Evolutionary conservation across 2,329 filamentous ascomycete species (phyloP).

Genomic region (Fusarium robinianum): DNA sequence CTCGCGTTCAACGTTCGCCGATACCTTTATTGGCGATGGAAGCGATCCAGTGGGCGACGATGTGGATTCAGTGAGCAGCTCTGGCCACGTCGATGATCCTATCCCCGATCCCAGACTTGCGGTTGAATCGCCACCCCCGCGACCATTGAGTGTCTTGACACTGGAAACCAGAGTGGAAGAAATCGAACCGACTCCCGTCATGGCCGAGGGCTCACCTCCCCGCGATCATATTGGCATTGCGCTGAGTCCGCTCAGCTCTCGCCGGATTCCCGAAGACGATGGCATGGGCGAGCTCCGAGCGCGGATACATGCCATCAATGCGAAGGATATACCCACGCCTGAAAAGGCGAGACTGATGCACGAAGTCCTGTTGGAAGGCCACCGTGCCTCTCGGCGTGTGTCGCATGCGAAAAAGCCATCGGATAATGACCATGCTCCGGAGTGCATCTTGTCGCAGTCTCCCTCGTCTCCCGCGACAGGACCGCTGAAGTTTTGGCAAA

Average conservation of each 20-base stretch:
- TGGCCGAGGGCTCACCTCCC: slow-evolving; percentile 29
- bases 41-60: slow-evolving; percentile 37
- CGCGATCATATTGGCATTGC: slow-evolving; percentile 44
- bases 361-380: slow-evolving; percentile 69
- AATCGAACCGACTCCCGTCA: slow-evolving; percentile 22
- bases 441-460: slow-evolving; percentile 46
- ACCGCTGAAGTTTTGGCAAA: slow-evolving; percentile 64
- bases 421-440: slow-evolving; percentile 27
- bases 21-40: slow-evolving; percentile 44
- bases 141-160: slow-evolving; percentile 43
- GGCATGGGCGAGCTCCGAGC: slow-evolving; percentile 71
- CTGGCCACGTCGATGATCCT: slow-evolving; percentile 23
- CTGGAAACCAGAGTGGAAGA: slow-evolving; percentile 43
- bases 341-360: slow-evolving; percentile 78
- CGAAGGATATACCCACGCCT: slow-evolving; percentile 57
- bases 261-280: slow-evolving; percentile 72
- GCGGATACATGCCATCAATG: slow-evolving; percentile 71
- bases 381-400: slow-evolving; percentile 48
- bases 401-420: slow-evolving; percentile 22
- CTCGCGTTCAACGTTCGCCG: no score
- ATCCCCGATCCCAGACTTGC: slow-evolving; percentile 27
- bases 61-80: slow-evolving; percentile 29
- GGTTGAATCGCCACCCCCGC: slow-evolving; percentile 34
- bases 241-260: slow-evolving; percentile 37
- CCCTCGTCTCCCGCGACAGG: slow-evolving; percentile 49